Evolutionary conservation across 139 green algal species (phyloP), one percentile per base, ranked within the genome.

Genomic region (Desmodesmus armatus): DNA sequence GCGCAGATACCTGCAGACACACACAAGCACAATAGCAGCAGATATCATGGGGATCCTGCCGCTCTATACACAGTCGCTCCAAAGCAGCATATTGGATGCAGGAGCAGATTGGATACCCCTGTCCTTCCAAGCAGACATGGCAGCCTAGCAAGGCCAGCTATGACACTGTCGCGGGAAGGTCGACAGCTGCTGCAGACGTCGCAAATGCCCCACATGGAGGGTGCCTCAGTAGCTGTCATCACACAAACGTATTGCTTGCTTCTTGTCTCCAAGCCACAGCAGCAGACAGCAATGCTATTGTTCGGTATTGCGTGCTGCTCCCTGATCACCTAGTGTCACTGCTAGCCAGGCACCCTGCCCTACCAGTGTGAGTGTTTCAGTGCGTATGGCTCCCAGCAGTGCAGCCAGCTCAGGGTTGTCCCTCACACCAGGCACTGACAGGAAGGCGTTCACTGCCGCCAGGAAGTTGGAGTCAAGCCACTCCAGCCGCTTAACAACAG

Each of bases 381-480:
- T 63, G 25, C 80, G 60, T 5, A 94, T 15, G 17, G 70, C 33
- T 19, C 29, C 21, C 23, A 92, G 76, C 65, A 92, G 62, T 11
- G 43, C 31, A 5, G 67, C 70, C 19, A 91, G 75, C 29, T 87
- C 67, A 25, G 27, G 31, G 29, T 88, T 74, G 19, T 44, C 58
- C 27, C 65, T n/a, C 3, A n/a, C 27, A 13, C 37, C 60, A 3
- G 87, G 78, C 0, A 82, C 87, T 13, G 43, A 6, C 41, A 84
- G 66, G 80, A 89, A 91, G 1, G 89, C 91, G 55, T 85, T 85
- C 5, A 94, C 51, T 5, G 88, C 86, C 27, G 87, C 89, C 23
- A 94, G 82, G 83, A 94, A 94, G 78, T 91, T 90, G 6, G 84
- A 79, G 27, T 94, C 89, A n/a, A 94, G 84, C 60, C 90, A 87